Base-by-base conservation (phyloP, 2,329 filamentous ascomycete species). In the Cryphonectria naterciae region DNA sequence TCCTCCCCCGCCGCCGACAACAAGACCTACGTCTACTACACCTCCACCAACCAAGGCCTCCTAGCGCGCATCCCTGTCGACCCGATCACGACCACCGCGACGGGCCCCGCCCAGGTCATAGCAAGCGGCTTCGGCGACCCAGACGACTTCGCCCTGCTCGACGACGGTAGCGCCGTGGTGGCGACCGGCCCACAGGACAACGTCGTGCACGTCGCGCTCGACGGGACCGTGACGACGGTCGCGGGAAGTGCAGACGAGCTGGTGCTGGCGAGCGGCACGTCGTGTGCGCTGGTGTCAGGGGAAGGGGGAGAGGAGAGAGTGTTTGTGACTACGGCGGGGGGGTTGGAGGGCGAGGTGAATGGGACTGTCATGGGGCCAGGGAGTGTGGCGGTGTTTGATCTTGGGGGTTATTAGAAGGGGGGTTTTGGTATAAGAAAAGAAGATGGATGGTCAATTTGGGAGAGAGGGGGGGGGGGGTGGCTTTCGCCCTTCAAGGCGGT, bases 11-110 rank as follows among this genome's bases (percentile, higher is more conserved):
- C n/a, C 13, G 19, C 11, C 60, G 32, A 8, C 60, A 35, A 19
- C 22, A 43, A 25, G n/a, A 41, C 60, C 7, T 69, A 64, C 28
- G 49, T 69, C 35, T 69, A 69, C 49, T 69, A 69, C 46, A 69
- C 67, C 10, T 69, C 67, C 10, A 69, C 62, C 7, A 61, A 64
- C 32, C 67, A 69, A 37, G 28, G 17, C 8, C 61, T 69, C n/a
- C 49, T 69, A 1, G 60, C 43, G 7, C 67, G 67, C 61, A 37
- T 69, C n/a, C 60, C 67, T 6, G 67, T 69, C 43, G 39, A 54
- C 39, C 46, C 67, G 15, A 5, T 32, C 22, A 69, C 60, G 2
- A 35, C 67, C 49, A 22, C 22, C 22, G 32, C 67, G 10, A 3
- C 28, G 11, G 67, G 43, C 41, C 43, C 61, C 11, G 61, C 32